Percentiles rank a stretch among this genome's conserved stretches.
These are phyloP conservation scores for Picea glauca DNA, from an alignment of 75 land plant genomes.

Conservation along the genomic window DNA sequence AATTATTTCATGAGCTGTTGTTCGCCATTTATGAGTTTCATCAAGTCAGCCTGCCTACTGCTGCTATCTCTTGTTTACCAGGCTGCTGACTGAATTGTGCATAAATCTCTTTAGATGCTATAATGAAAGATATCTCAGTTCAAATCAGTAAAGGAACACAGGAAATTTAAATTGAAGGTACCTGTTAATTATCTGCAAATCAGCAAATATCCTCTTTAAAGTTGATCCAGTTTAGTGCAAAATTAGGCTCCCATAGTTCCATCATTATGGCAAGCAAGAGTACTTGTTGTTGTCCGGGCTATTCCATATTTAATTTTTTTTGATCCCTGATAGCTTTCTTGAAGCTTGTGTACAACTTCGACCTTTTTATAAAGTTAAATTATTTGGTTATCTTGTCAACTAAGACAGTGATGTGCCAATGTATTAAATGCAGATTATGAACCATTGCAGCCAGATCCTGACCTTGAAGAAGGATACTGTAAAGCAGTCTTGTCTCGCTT, in stretches of 20 bases:
- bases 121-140: neutral
- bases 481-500: constrained; percentile 79
- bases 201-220: neutral
- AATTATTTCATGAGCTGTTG: too few species aligned
- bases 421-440: constrained; percentile 62
- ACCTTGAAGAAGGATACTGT: constrained; percentile 88
- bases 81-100: neutral
- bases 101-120: neutral
- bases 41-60: neutral
- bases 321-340: neutral
- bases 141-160: neutral
- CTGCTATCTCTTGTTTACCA: neutral
- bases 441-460: constrained; percentile 72
- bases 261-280: too few species aligned
- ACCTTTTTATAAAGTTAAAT: neutral
- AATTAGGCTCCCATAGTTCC: too few species aligned
- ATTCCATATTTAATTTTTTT: too few species aligned
- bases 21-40: neutral
- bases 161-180: too few species aligned
- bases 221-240: too few species aligned
- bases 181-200: neutral
- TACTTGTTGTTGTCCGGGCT: too few species aligned
- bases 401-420: constrained; percentile 4
- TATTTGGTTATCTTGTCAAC: neutral
- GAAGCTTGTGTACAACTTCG: neutral